These are phyloP conservation scores for Mycena venus DNA, from an alignment of 768 basidiomycete species.

Conservation along the genomic window DNA sequence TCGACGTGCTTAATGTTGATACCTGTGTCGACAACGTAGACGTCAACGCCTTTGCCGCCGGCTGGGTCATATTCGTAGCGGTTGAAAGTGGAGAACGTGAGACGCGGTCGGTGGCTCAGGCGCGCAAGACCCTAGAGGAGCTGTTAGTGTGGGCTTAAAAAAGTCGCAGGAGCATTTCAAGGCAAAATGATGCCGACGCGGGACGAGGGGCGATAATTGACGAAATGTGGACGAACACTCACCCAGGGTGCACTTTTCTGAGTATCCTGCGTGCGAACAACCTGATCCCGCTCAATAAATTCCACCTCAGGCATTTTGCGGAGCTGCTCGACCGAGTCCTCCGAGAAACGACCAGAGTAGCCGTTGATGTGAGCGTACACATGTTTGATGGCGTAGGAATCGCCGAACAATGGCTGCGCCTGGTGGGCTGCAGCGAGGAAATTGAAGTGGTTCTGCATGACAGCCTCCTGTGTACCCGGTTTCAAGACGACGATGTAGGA, in stretches of 20 bases:
- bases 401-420: slow-evolving; percentile 64
- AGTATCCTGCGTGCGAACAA: slow-evolving; percentile 79
- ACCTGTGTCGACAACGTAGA: slow-evolving; percentile 90
- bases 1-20: slow-evolving; percentile 89
- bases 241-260: slow-evolving; percentile 92
- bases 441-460: slow-evolving; percentile 83
- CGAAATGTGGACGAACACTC: slow-evolving; percentile 45
- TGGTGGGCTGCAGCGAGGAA: slow-evolving; percentile 75
- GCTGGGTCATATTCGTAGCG: slow-evolving; percentile 78
- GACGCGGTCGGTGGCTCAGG: slow-evolving; percentile 85
- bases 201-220: no score
- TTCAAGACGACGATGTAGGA: slow-evolving; percentile 96
- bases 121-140: slow-evolving; percentile 90
- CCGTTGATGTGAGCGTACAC: slow-evolving; percentile 85
- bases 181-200: no score
- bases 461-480: slow-evolving; percentile 67
- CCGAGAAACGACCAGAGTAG: slow-evolving; percentile 86
- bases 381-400: slow-evolving; percentile 72
- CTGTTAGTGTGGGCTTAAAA: not conserved
- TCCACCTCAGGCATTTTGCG: slow-evolving; percentile 90
- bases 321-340: slow-evolving; percentile 78
- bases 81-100: slow-evolving; percentile 86
- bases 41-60: slow-evolving; percentile 94
- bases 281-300: slow-evolving; percentile 93
- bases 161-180: no score